These are phyloP conservation scores for Phoenix roebelenii DNA, from an alignment of 176 grass and related monocot genomes.

Conservation along the genomic window DNA sequence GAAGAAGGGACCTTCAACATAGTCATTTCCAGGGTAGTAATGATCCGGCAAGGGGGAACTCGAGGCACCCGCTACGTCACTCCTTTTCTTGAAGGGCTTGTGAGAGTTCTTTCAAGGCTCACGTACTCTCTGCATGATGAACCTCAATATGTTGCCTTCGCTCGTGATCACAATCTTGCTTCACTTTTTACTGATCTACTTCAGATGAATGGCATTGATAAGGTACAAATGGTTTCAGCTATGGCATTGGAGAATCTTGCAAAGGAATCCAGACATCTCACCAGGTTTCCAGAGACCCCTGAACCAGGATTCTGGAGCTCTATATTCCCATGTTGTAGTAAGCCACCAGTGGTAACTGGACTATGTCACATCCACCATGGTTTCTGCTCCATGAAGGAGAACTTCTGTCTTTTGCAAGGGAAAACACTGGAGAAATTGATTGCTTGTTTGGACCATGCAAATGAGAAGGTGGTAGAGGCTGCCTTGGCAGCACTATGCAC, in stretches of 20 bases:
- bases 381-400: constrained; percentile 58
- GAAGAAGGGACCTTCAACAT: constrained; percentile 42
- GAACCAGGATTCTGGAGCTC: constrained; percentile 10
- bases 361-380: constrained; percentile 65
- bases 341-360: not conserved
- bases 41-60: constrained; percentile 43
- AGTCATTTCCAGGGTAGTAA: constrained; percentile 34
- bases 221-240: constrained; percentile 51
- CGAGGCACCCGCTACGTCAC: constrained; percentile 43
- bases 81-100: constrained; percentile 59
- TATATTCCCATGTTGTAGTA: constrained; percentile 17
- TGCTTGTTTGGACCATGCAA: constrained; percentile 63
- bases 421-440: constrained; percentile 60
- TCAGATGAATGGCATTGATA: constrained; percentile 47
- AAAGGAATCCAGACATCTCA: constrained; percentile 30
- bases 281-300: constrained; percentile 27
- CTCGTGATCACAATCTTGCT: constrained; percentile 34
- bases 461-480: constrained; percentile 62
- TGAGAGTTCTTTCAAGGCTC: constrained; percentile 46
- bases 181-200: constrained; percentile 53
- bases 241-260: constrained; percentile 63
- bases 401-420: constrained; percentile 56
- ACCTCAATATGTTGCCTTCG: constrained; percentile 26
- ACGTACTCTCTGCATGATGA: constrained; percentile 34
- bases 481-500: constrained; percentile 60